Conservation (phyloP, 768 basidiomycete genomes). For the Brasilioporus rufonigricans region DNA sequence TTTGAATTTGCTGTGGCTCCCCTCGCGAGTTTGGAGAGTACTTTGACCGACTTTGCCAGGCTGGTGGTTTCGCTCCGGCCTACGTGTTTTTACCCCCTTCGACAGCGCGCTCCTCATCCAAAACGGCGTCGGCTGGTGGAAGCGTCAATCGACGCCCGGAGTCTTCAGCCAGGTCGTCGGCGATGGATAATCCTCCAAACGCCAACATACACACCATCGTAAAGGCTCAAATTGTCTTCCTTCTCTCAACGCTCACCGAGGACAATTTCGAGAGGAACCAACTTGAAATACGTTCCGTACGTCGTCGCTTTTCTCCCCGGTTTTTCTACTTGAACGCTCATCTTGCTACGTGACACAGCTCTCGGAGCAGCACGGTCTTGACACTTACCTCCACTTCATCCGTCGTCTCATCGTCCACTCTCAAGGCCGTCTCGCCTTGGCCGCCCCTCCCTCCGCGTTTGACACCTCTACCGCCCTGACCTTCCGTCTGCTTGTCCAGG, state of each 20-base stretch:
- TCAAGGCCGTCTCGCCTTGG: conserved; percentile 62
- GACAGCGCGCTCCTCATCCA: conserved; percentile 31
- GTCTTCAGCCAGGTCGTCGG: conserved; percentile 73
- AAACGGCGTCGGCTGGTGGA: conserved; percentile 73
- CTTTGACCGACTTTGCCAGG: conserved; percentile 26
- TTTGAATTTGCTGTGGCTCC: conserved; percentile 8
- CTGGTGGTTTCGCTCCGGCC: conserved; percentile 33
- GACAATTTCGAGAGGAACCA: conserved; percentile 96
- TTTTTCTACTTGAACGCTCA: conserved; percentile 9
- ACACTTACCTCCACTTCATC: conserved; percentile 97
- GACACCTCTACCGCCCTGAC: conserved; percentile 78
- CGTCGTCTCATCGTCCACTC: conserved; percentile 92
- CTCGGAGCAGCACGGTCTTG: conserved; percentile 94
- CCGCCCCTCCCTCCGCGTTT: conserved; percentile 59
- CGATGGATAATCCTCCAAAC: conserved; percentile 82
- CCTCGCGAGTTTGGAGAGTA: conserved; percentile 14
- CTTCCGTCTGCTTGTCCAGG: conserved; percentile 83
- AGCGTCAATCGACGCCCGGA: conserved; percentile 68
- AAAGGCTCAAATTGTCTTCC: conserved; percentile 96
- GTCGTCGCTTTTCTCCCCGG: conserved; percentile 33
- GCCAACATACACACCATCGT: conserved; percentile 91
- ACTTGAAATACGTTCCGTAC: conserved; percentile 89
- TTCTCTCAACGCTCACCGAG: conserved; percentile 93
- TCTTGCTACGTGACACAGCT: conserved; percentile 52
- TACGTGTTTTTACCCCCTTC: conserved; percentile 36